Evolutionary conservation across 495 filamentous ascomycete species (phyloP).

Genomic region (Penicillium robsamsonii): DNA sequence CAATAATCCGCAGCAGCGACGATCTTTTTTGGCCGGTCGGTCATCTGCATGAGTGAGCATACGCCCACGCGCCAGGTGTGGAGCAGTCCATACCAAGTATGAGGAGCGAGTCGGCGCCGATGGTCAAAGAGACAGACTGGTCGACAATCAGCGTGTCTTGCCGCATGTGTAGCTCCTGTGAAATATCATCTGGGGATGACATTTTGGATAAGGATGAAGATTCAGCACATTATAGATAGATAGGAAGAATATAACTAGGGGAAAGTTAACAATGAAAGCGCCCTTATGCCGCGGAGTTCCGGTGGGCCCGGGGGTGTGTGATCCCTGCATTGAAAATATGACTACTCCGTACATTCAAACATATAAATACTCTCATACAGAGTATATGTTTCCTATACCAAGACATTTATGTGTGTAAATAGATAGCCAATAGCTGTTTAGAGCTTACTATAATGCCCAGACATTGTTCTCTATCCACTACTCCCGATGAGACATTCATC

Average conservation of each 20-base stretch:
- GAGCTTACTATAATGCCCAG: constrained; percentile 1
- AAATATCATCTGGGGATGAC: constrained; percentile 21
- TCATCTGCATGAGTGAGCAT: constrained; percentile 28
- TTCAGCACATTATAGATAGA: constrained; percentile 6
- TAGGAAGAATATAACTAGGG: background rate
- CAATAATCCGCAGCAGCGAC: constrained; percentile 38
- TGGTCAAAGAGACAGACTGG: constrained; percentile 58
- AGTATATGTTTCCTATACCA: background rate
- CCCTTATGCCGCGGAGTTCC: constrained; percentile 13
- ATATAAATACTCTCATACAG: background rate
- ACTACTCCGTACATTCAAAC: no score
- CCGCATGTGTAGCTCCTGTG: constrained; percentile 22
- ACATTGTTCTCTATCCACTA: constrained; percentile 34
- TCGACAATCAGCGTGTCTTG: constrained; percentile 49
- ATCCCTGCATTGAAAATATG: background rate
- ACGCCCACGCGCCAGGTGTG: background rate
- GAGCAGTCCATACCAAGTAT: constrained; percentile 52
- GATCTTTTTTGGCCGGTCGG: constrained; percentile 32
- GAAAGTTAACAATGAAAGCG: background rate
- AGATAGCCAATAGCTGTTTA: background rate
- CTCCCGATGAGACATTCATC: constrained; percentile 19
- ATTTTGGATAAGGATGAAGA: constrained; percentile 22
- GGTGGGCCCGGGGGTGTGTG: constrained; percentile 8
- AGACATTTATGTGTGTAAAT: background rate
- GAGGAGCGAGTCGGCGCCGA: constrained; percentile 63